Base-by-base conservation (phyloP, 1,284 basidiomycete species). In the Tremellales sp. region DNA sequence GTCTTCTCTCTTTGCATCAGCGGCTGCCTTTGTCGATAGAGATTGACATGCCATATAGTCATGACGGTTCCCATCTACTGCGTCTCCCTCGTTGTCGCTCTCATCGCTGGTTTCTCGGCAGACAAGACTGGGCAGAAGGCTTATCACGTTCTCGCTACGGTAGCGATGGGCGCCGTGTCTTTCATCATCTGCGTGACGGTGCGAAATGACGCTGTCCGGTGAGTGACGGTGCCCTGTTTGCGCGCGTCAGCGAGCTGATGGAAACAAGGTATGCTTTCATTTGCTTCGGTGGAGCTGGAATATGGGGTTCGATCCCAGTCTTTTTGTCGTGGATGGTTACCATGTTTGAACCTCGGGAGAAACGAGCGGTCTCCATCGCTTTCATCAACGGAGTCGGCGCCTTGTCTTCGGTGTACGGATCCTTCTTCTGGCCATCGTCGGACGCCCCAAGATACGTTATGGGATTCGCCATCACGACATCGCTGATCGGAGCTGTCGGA, bases 51-150 rank as follows among this genome's bases (percentile, higher is more conserved):
- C 1, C 37, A 19, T 2, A 2, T 43, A 66, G 60, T 70, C 56
- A 73, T 74, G 69, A 75, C 75, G 0, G 74, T 75, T 3, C 74
- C 75, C 17, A 72, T 76, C 53, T 76, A 76, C 61, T 48, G 58
- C 10, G 73, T 75, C 43, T 65, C 75, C 2, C 62, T 75, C 5
- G 46, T 65, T 44, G 60, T 70, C 40, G 64, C 71, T 11, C 52
- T 75, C 35, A 22, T 59, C 25, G 57, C 58, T 40, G 71, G 69
- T 21, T 64, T 57, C 39, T 62, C 58, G 25, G 68, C 74, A 3
- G 74, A 75, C 58, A 46, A 58, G 41, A 69, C 65, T 2, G 50
- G 59, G 21, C 67, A 74, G 46, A 72, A 74, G 54, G 65, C 70
- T 3, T 69, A 53, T 45, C 64, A 69, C 52, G 62, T 66, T 35